Base-by-base conservation (phyloP, 2,329 filamentous ascomycete species). In the Trichoderma gracile region DNA sequence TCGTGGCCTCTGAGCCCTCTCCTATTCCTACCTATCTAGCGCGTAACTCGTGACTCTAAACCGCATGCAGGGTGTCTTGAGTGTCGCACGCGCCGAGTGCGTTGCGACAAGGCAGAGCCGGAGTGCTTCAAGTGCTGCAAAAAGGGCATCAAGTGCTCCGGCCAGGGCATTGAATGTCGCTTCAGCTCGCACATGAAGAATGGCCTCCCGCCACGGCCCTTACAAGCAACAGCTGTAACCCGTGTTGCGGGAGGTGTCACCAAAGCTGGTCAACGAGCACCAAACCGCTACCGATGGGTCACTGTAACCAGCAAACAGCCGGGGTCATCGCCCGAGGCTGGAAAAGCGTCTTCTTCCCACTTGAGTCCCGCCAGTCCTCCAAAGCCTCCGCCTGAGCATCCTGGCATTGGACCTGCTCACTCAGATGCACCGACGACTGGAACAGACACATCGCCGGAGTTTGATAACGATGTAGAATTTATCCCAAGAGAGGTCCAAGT, bases 111-210 rank as follows among this genome's bases (percentile, higher is more conserved):
- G 38, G 53, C 58, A 23, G 58, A 61, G 47, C 58, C 58, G 23
- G 58, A 61, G 33, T 61, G 58, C 58, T 53, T 61, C 58, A 61
- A 61, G 23, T 61, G 58, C 58, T 61, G 49, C 40, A 61, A 61
- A 42, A 61, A 61, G 58, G 58, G 58, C 23, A 52, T 61, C n/a
- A 61, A 61, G 25, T 61, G 58, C 4, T 61, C 58, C 14, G 58
- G 58, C 38, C 58, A 61, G 27, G 58, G 58, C 25, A 61, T 61
- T 19, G 58, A 61, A 23, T 61, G 58, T 33, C 58, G 58, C 12
- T 61, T 52, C 47, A 61, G 58, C 58, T 53, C 58, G 14, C 58
- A 61, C 25, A 61, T 61, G 58, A 61, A 53, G 25, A 33, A 61
- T 30, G 47, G 57, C 46, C 30, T 9, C 47, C 45, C 47, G 23